Evolutionary conservation across 106 monocot species (phyloP), one percentile per base, ranked within the genome.

Genomic region (Iris macrosiphon): DNA sequence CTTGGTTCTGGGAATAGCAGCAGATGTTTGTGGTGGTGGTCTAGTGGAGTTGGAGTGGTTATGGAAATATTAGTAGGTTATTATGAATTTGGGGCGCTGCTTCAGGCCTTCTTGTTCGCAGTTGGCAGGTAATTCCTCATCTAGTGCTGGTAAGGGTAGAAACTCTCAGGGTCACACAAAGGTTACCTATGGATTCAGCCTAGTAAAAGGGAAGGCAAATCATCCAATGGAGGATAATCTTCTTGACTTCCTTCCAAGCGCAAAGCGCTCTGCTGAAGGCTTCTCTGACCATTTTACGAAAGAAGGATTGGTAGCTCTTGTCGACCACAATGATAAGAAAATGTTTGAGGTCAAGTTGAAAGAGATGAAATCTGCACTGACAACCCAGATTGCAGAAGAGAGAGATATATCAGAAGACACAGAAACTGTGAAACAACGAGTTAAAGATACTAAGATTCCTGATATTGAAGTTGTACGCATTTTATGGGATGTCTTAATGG

Each of bases 201-300:
- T 93, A 13, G 74, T 83, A 6, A 80, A 87, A 52, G 92, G 92
- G 30, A 93, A 87, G 60, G 69, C 83, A 49, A 80, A 68, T 37
- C 92, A 93, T 72, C 83, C 79, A 67, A 85, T 95, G 81, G 95
- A 95, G 34, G 95, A 95, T 54, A 95, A 85, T 64, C 71, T 95
- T 33, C 82, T 95, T 45, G 85, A 95, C 22, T 81, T 89, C 35
- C 80, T 95, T 45, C 95, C 89, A 15, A 79, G 81, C 31, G 79
- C 79, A 49, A 89, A 79, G 33, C 89, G 95, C 60, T 70, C 82
- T 40, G 57, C 76, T 57, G 79, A 85, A 62, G 72, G 63, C 47
- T 82, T 95, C 58, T 81, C 89, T 45, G 95, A 95, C 62, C 95
- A 95, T 74, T 95, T 95, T 60, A 84, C 25, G 93, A 91, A 91